These are phyloP conservation scores for Flaveria robusta DNA, from an alignment of 129 eudicot genomes.

Conservation along the genomic window DNA sequence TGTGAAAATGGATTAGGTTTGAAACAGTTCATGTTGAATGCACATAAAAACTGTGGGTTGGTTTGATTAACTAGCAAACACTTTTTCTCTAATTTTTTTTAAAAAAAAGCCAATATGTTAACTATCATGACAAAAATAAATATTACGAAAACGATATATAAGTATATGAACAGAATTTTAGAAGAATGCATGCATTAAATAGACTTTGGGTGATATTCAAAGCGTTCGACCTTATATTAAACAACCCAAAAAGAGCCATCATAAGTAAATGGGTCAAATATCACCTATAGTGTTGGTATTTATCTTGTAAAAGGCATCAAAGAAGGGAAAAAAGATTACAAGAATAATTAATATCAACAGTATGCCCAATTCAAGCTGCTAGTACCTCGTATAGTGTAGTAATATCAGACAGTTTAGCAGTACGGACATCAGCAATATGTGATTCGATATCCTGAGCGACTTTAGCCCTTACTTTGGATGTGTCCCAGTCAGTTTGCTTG, in stretches of 20 bases:
- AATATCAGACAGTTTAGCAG: slow-evolving; percentile 68
- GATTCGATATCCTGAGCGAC: slow-evolving; percentile 81
- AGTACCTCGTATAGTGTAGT: slow-evolving; percentile 70
- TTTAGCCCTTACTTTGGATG: slow-evolving; percentile 67
- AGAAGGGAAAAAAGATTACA: not conserved
- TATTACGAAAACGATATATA: not conserved
- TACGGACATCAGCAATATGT: slow-evolving; percentile 64
- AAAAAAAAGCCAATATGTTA: not conserved
- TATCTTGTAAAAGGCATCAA: slow-evolving; percentile 10
- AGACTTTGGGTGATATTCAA: not conserved
- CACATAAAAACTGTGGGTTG: too few relatives aligned
- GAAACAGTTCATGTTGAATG: not conserved
- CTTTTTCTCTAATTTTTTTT: not conserved
- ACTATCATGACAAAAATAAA: not conserved
- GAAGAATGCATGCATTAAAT: not conserved
- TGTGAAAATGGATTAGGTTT: not conserved
- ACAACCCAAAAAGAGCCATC: not conserved
- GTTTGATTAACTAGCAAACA: not conserved
- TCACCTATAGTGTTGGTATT: not conserved
- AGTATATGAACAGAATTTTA: not conserved
- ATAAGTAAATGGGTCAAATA: not conserved
- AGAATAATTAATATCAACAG: not conserved
- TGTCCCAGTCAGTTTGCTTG: slow-evolving; percentile 83
- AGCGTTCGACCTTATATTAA: not conserved
- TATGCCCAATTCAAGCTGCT: not conserved